Base-by-base conservation (phyloP, 2,329 filamentous ascomycete genomes). In the Phialophora tarda region DNA sequence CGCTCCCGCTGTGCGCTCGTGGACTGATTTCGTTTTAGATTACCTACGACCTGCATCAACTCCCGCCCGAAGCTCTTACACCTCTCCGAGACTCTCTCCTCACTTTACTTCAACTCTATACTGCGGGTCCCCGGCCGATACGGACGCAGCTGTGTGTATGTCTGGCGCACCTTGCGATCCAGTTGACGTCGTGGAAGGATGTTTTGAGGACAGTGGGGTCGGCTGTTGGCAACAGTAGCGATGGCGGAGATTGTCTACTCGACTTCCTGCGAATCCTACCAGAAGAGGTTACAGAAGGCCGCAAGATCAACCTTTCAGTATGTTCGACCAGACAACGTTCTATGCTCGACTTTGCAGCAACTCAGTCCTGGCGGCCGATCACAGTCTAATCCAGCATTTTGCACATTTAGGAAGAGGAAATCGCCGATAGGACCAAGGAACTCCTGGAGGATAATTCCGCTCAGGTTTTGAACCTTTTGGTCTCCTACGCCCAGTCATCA, bases 231-330 rank as follows among this genome's bases (percentile, higher is more conserved):
- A 77, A 74, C 71, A 71, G 91, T 71, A 87, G 86, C 77, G 90
- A 91, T 75, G 87, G 90, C 67, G 88, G 95, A 74, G 88, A 93
- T 71, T 95, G 91, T 78, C 91, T 98, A 75, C 85, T 99, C 76
- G 95, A 99, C 79, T 99, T 99, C 79, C 85, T 99, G 72, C 93
- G 92, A 79, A 93, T 99, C 75, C 88, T 99, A 72, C 95, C 95
- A 64, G 95, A 99, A 84, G 95, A 99, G 86, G 95, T 99, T 77
- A 98, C 92, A 74, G 94, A 99, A 85, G 95, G 95, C 82, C 92
- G 95, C 82, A 99, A 98, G 84, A 97, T 99, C 86, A 97, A 93
- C 85, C 86, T 99, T 82, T 93, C 92, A 88, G 93, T 97, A 95
- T 84, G 92, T 94, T 86, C 88, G 90, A 83, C 84, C 78, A 78